A percentile compares a stretch with the other conserved stretches of the same genome.
Evolutionary conservation across 345 rosid genomes (phyloP).

Genomic region (Populus tremula): DNA sequence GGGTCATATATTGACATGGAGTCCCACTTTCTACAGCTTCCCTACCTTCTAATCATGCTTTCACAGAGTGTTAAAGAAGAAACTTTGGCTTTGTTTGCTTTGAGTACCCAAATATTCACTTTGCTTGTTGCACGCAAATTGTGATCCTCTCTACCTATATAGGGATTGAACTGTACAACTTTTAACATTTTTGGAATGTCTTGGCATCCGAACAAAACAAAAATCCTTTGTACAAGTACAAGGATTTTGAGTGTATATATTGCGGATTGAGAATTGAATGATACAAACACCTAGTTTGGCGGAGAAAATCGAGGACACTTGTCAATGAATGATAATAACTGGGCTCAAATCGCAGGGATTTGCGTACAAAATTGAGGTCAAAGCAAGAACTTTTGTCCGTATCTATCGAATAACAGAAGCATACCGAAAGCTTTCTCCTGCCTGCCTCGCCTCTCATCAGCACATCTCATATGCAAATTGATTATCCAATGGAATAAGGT

Average conservation of each 20-base stretch:
- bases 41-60: slow-evolving; percentile 14
- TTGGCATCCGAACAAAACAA: not conserved
- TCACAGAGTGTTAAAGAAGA: slow-evolving; percentile 17
- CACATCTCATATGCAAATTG: not conserved
- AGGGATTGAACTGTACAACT: not conserved
- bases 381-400: slow-evolving; percentile 22
- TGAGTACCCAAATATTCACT: slow-evolving; percentile 8
- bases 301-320: slow-evolving; percentile 20
- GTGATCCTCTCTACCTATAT: not conserved
- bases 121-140: slow-evolving; percentile 18
- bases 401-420: not conserved
- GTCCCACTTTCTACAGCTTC: slow-evolving; percentile 32
- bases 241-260: not conserved
- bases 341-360: slow-evolving; percentile 10
- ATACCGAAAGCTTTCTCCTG: slow-evolving; percentile 12
- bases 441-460: slow-evolving; percentile 6
- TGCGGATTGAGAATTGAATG: slow-evolving; percentile 3
- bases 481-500: not conserved
- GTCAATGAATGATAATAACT: slow-evolving; percentile 4
- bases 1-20: slow-evolving; percentile 32
- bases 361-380: slow-evolving; percentile 21
- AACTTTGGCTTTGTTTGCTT: slow-evolving; percentile 20
- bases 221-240: not conserved
- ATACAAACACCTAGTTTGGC: slow-evolving; percentile 9
- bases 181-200: not conserved